These are phyloP conservation scores for Eremothecium cymbalariae DNA, from an alignment of 1,139 yeast genomes.

Conservation along the genomic window DNA sequence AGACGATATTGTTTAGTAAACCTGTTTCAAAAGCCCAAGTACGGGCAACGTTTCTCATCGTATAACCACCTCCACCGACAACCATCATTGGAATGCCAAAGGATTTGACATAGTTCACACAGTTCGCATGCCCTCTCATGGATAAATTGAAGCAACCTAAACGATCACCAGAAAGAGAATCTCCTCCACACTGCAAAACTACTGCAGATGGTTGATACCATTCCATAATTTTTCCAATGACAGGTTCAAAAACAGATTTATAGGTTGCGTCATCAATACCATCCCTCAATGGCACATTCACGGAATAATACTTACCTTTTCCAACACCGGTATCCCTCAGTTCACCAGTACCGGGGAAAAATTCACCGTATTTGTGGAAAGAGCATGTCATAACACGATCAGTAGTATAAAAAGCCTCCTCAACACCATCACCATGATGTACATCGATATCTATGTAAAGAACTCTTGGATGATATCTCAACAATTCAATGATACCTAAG, in stretches of 20 bases:
- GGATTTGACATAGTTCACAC: constrained; percentile 81
- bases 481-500: constrained; percentile 77
- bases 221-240: constrained; percentile 71
- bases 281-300: constrained; percentile 83
- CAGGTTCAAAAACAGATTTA: constrained; percentile 81
- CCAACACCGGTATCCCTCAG: constrained; percentile 84
- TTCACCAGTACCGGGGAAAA: constrained; percentile 95
- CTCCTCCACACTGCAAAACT: constrained; percentile 90
- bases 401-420: constrained; percentile 93
- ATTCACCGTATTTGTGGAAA: constrained; percentile 94
- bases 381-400: constrained; percentile 97
- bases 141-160: constrained; percentile 87
- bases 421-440: constrained; percentile 98
- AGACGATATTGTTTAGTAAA: constrained; percentile 64
- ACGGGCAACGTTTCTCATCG: constrained; percentile 93
- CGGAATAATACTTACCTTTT: constrained; percentile 77
- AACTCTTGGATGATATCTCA: constrained; percentile 92
- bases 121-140: constrained; percentile 91
- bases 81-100: constrained; percentile 86
- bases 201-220: constrained; percentile 93
- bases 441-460: constrained; percentile 91
- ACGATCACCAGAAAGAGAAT: constrained; percentile 84
- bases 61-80: constrained; percentile 97
- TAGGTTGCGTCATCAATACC: constrained; percentile 89
- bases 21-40: constrained; percentile 97